Evolutionary conservation across 1,284 basidiomycete genomes (phyloP), one percentile per base, ranked within the genome.

Genomic region (Ceratorhiza oryzae-sativae): DNA sequence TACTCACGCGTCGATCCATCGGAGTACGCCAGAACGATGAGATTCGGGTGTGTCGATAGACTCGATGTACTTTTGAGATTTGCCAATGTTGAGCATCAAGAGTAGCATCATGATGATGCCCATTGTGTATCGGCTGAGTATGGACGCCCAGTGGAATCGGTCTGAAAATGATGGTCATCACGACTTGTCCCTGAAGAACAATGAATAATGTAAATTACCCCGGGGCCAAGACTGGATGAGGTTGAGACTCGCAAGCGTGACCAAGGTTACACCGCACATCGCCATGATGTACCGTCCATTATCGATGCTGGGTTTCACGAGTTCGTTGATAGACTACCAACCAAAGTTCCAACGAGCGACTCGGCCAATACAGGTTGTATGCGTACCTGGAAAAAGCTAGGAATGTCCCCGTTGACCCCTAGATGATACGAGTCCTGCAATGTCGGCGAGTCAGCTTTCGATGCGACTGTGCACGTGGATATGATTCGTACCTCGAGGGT

Each of bases 171-270:
- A 53, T 9, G 34, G 20, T 25, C 3, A 23, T 12, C 3, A 25
- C 3, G 25, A 36, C 13, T 45, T 18, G 18, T 3, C 6, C 15
- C 8, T 6, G 32, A 36, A 23, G 41, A 2, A 39, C n/a, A 18
- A 6, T 6, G 6, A 6, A 46, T 2, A 27, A 27, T 3, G 8
- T 9, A 13, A 20, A 23, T 20, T 32, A 68, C 65, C 65, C 56
- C 41, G 36, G 20, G 65, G 65, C 65, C 65, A 68, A n/a, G 65
- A 56, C 20, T 71, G 67, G 20, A 71, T 59, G 3, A 71, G 53
- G 45, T 71, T 71, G 13, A 71, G 42, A 49, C 27, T 71, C 1
- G 67, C 67, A 10, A 71, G 46, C 1, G 41, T 46, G 20, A 71
- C 41, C 25, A 71, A 71, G 5, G 67, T 71, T 13, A 32, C 20